Evolutionary conservation across 179 eudicot genomes (phyloP), one percentile per base, ranked within the genome.

Genomic region (Patellifolia procumbens): DNA sequence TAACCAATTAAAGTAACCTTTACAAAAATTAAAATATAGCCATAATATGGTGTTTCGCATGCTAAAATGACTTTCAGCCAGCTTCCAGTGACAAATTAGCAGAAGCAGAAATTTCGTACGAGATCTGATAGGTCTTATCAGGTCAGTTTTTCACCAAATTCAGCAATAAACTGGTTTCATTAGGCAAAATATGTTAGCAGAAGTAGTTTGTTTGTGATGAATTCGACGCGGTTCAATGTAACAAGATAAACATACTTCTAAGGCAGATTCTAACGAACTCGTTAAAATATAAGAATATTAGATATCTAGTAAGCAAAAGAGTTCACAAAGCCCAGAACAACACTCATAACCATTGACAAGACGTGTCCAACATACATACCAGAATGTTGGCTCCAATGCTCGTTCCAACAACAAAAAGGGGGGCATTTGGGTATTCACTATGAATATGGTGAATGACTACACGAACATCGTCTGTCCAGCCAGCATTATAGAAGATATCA

Each of bases 341-440:
- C 59, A 62, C 8, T 32, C 28, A 74, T 63, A 69, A 39, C 42
- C 56, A 81, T 51, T 49, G 39, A 42, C 70, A 46, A 67, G 42
- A 59, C 5, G 29, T 17, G 31, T 56, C 59, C 13, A 37, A 62
- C 28, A 75, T 56, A 72, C 81, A 42, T 82, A 86, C 88, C 88
- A 86, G 24, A 70, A 86, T 28, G 77, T 95, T 95, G 74, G 99
- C 99, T 28, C 99, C 99, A 80, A 95, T 85, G 91, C 98, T 95
- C 20, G 97, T 93, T 80, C 99, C 99, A 70, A 89, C 86, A 77
- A 85, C 81, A 86, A 85, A 95, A 67, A 95, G 83, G 71, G 98
- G 96, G 49, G 92, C 91, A 84, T 83, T 86, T 11, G 92, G 92
- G 79, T 88, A 81, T 74, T 83, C 88, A 65, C 53, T 17, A 73